These are phyloP conservation scores for Alternaria burnsii DNA, from an alignment of 2,329 filamentous ascomycete species.

Conservation along the genomic window DNA sequence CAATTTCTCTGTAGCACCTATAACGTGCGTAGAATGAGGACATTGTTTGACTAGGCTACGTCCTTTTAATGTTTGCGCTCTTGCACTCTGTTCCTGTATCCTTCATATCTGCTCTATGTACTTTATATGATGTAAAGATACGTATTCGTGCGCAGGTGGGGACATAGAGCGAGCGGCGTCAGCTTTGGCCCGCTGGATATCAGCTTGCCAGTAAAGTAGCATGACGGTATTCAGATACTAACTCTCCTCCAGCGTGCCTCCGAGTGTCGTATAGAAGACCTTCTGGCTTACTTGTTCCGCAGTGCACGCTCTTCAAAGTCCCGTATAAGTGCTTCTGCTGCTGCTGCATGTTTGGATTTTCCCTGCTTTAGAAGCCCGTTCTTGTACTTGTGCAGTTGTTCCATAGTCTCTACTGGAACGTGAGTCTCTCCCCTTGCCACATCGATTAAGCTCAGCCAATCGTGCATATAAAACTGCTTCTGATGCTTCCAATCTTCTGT, in stretches of 20 bases:
- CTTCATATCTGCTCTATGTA: not conserved
- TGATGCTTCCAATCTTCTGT: not conserved
- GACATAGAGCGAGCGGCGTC: not conserved
- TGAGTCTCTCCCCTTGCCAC: not conserved
- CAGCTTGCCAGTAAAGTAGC: not conserved
- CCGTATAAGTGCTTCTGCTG: not conserved
- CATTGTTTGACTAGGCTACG: not conserved
- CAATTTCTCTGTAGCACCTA: not conserved
- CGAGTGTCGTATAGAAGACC: too few relatives aligned
- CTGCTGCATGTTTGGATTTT: not conserved
- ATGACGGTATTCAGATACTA: not conserved
- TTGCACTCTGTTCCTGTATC: too few relatives aligned
- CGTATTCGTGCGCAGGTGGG: not conserved
- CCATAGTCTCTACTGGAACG: not conserved
- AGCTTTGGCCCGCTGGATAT: not conserved
- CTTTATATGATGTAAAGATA: not conserved
- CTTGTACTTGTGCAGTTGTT: not conserved
- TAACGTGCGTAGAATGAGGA: not conserved
- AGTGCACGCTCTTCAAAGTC: not conserved
- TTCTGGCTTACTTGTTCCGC: not conserved
- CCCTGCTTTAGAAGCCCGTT: not conserved
- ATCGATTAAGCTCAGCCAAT: not conserved
- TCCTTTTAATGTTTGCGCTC: not conserved
- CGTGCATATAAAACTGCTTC: not conserved
- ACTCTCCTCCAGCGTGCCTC: not conserved